These are phyloP conservation scores for Acorus calamus DNA, from an alignment of 106 monocot species.

Conservation along the genomic window DNA sequence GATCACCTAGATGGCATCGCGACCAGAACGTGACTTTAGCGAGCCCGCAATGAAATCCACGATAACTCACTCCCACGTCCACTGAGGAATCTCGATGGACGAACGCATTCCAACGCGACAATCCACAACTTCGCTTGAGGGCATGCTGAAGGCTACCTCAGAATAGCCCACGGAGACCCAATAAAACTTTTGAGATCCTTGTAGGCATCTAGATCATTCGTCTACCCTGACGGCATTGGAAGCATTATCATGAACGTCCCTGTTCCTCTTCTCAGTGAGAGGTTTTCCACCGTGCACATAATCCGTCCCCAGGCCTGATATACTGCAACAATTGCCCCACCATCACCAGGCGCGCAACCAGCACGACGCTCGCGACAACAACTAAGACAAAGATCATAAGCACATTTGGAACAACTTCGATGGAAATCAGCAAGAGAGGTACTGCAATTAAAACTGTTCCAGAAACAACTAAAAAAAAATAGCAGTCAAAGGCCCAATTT, in stretches of 20 bases:
- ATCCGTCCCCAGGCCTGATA: conserved; percentile 20
- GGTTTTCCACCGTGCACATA: conserved; percentile 56
- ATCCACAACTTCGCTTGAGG: no score
- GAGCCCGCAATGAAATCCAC: no score
- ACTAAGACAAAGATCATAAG: conserved; percentile 62
- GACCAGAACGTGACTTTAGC: no score
- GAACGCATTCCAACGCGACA: no score
- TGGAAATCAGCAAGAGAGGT: conserved; percentile 66
- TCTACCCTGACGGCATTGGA: conserved; percentile 39
- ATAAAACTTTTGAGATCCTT: no score
- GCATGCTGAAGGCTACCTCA: no score
- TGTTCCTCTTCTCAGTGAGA: not conserved
- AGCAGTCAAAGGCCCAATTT: not conserved
- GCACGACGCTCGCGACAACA: conserved; percentile 54
- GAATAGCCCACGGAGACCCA: conserved; percentile 43
- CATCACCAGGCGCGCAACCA: conserved; percentile 15
- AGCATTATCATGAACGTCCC: conserved; percentile 1
- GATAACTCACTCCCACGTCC: no score
- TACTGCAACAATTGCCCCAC: conserved; percentile 2
- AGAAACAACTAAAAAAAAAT: conserved; percentile 4
- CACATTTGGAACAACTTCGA: conserved; percentile 49
- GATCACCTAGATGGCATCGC: no score
- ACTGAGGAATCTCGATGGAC: no score
- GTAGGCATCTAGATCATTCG: conserved; percentile 19
- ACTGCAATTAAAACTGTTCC: conserved; percentile 46